A percentile compares a stretch with the other conserved stretches of the same genome.
phyloP scores from a whole-genome alignment of 441 rosid genomes.

The Arabidopsis hybrid region DNA sequence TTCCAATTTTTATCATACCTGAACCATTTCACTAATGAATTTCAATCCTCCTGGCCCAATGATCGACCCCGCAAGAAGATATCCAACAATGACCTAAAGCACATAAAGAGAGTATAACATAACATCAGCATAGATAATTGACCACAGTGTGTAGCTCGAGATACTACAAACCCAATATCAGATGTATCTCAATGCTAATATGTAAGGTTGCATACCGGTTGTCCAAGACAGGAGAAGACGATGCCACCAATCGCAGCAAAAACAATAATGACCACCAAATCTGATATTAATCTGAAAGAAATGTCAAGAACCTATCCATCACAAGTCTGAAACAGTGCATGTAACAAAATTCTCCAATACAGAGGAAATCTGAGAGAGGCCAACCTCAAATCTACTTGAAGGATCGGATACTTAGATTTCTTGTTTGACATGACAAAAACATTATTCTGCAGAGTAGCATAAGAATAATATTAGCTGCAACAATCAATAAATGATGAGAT shows the following conservation, averaged over 20 bases:
- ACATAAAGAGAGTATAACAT: conserved; percentile 6
- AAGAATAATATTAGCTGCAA: conserved; percentile 40
- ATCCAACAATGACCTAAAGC: conserved; percentile 90
- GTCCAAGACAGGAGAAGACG: conserved; percentile 92
- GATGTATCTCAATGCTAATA: conserved; percentile 28
- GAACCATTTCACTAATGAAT: conserved; percentile 97
- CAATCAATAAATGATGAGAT: conserved; percentile 11
- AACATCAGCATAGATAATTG: conserved; percentile 1
- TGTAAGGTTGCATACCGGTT: conserved; percentile 72
- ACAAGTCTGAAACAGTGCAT: conserved; percentile 28
- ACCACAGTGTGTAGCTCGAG: background rate
- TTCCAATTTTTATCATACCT: conserved; percentile 55
- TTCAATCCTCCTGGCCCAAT: conserved; percentile 98
- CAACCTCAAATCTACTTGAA: conserved; percentile 98
- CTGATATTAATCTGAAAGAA: conserved; percentile 85
- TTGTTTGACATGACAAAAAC: conserved; percentile 98
- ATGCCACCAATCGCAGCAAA: conserved; percentile 99
- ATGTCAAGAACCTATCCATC: conserved; percentile 27
- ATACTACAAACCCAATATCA: conserved; percentile 13
- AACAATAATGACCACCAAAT: conserved; percentile 94
- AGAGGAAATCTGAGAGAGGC: conserved; percentile 30
- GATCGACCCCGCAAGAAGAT: conserved; percentile 95
- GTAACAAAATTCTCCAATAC: background rate
- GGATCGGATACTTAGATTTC: conserved; percentile 96
- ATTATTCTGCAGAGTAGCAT: conserved; percentile 65